Evolutionary conservation across 2,329 filamentous ascomycete species (phyloP), one percentile per base, ranked within the genome.

Genomic region (Diplodia scrobiculata): DNA sequence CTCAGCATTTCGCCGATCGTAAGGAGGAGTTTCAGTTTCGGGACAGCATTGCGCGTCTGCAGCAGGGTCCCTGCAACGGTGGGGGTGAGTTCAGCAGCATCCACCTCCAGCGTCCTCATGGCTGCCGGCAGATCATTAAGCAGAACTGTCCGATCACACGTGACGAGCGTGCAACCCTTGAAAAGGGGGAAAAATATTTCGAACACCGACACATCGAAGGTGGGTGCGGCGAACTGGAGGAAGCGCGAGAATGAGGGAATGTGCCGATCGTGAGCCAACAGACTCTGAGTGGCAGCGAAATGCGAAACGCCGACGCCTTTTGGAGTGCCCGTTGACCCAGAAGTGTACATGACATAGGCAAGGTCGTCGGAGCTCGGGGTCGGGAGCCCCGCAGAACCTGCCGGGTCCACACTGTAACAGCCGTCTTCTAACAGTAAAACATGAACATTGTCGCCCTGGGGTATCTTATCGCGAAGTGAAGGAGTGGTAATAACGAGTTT

Each of bases 1-100:
- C 90, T 96, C 41, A 97, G 84, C 92, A 96, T 97, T 77, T 97
- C 93, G 5, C 93, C 93, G 70, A 97, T 97, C 0, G 92, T 97
- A 27, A 97, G 79, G 0, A 97, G 81, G 0, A 93, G 78, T 63
- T 84, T 87, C 45, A 97, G 76, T 0, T 80, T 79, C 0, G 92
- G 92, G 0, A 88, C 91, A 58, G 85, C 86, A 1, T 81, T 75
- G 69, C 91, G 84, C n/a, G 80, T 86, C 25, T 86, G 84, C 19
- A 97, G 79, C 10, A 97, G 79, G 70, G 90, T 92, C 10, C 88
- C 89, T 0, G 89, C 91, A 11, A 97, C 92, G 0, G 91, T 96
- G 0, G 93, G 93, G 0, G 93, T 97, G 63, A 97, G 81, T 78
- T 97, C 93, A 68, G 90, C 92, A 0, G 91, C 92, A 77, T 97